Base-by-base conservation (phyloP, 2,329 filamentous ascomycete species). In the Aspergillus arachidicola region DNA sequence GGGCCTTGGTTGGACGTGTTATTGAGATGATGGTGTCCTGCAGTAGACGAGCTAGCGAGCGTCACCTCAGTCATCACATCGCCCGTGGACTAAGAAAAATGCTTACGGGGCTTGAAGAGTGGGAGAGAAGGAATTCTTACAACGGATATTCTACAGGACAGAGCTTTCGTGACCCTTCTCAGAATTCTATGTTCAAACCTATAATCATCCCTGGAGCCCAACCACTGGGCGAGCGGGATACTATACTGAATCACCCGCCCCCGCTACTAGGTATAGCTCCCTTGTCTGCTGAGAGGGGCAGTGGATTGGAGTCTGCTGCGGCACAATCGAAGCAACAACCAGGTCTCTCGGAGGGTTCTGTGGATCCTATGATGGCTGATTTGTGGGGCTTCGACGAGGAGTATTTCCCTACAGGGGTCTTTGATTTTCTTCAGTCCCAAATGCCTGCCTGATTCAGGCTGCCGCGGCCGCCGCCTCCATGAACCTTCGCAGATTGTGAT, bases 331-430 rank as follows among this genome's bases (percentile, higher is more conserved):
- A 76, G 45, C 66, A 69, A 30, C 67, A 74, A 50, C 60, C 69
- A 3, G 76, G 76, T 23, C 69, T 79, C 16, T 78, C 76, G 1
- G 76, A 76, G 55, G 75, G 75, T 34, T 78, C 76, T 28, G 60
- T 74, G 43, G 77, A 79, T 57, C 76, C 76, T 6, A 78, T 78
- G 77, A 78, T 79, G 76, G 71, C 75, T 16, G 76, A 79, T 66
- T 63, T 78, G 26, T 79, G 77, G 77, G 76, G 77, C 14, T 78
- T 78, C 46, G 76, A 79, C 30, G 76, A 79, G 59, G 77, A 79
- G 30, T 78, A 78, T 61, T 79, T 79, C 58, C 77, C 77, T 5
- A 79, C 75, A n/a, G 76, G 77, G 23, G 77, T 79, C 14, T 79
- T 79, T 65, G 77, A 79, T 65, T 79, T 79, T 54, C 67, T 79